Conservation (phyloP, 768 basidiomycete genomes). For the Leccinum arenicola region DNA sequence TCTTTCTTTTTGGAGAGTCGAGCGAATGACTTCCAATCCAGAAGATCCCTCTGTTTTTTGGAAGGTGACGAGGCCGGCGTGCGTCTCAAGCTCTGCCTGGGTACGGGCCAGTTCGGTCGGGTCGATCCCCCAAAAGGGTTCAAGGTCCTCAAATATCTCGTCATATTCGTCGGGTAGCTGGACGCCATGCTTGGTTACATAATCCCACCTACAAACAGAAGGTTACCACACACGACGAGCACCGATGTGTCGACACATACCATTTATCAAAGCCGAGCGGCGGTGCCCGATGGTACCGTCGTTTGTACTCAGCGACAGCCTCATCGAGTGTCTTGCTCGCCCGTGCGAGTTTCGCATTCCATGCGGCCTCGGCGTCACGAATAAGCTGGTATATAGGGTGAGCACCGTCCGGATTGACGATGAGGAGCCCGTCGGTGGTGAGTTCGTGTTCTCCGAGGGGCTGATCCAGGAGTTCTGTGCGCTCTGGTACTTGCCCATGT, state of each 20-base stretch:
- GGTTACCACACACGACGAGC: neutral
- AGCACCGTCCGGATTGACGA: constrained; percentile 33
- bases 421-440: constrained; percentile 30
- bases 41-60: constrained; percentile 15
- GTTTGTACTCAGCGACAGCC: constrained; percentile 39
- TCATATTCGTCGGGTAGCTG: constrained; percentile 48
- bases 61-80: constrained; percentile 18
- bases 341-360: constrained; percentile 33
- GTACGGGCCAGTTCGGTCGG: constrained; percentile 24
- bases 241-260: constrained; percentile 21
- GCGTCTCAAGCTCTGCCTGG: constrained; percentile 22
- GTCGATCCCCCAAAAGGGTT: constrained; percentile 37
- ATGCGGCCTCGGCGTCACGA: constrained; percentile 32
- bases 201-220: constrained; percentile 38
- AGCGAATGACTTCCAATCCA: constrained; percentile 16
- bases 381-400: constrained; percentile 47
- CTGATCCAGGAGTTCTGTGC: neutral
- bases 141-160: constrained; percentile 38
- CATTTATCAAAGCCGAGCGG: constrained; percentile 44
- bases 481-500: neutral
- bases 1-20: constrained; percentile 7
- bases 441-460: constrained; percentile 19
- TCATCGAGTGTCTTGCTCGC: constrained; percentile 37
- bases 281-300: constrained; percentile 34
- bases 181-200: constrained; percentile 37